These are phyloP conservation scores for Bromus sterilis DNA, from an alignment of 176 grass and related monocot genomes.

Conservation along the genomic window DNA sequence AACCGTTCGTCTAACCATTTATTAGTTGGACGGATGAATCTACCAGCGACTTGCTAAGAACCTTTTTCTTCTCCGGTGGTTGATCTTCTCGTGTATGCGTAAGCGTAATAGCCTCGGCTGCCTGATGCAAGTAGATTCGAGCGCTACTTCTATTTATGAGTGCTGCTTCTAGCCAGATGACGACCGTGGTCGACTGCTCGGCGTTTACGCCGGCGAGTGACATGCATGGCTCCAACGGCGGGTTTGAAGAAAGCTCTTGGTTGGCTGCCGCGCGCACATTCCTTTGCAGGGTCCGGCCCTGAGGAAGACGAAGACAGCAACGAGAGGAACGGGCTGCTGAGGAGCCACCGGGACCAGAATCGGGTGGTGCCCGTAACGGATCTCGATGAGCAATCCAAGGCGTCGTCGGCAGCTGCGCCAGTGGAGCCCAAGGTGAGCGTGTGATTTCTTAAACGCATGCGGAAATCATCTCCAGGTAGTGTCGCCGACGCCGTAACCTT, in stretches of 20 bases:
- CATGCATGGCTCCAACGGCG: slow-evolving; percentile 36
- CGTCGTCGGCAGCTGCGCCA: slow-evolving; percentile 15
- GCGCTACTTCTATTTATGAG: not conserved
- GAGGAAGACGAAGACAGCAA: slow-evolving; percentile 32
- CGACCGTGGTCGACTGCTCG: not conserved
- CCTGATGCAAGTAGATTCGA: not conserved
- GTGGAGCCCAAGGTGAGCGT: slow-evolving; percentile 47
- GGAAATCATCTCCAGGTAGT: not conserved
- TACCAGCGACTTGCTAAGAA: not conserved
- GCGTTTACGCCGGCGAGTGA: not conserved
- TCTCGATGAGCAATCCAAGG: slow-evolving; percentile 26
- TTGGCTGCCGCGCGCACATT: slow-evolving; percentile 35
- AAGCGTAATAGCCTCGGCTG: not conserved
- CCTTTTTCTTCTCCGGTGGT: slow-evolving; percentile 4
- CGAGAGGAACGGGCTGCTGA: slow-evolving; percentile 58
- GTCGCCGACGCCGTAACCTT: not conserved
- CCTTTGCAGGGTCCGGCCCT: not conserved
- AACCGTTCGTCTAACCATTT: not conserved
- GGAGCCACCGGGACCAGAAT: slow-evolving; percentile 58
- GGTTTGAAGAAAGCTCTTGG: slow-evolving; percentile 41
- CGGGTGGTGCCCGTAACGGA: slow-evolving; percentile 55
- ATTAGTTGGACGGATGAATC: slow-evolving; percentile 32
- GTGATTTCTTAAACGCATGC: not conserved
- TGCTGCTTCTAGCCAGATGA: not conserved
- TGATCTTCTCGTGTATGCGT: not conserved